Conservation (phyloP, 768 basidiomycete species). For the Leccinellum rugosiceps region DNA sequence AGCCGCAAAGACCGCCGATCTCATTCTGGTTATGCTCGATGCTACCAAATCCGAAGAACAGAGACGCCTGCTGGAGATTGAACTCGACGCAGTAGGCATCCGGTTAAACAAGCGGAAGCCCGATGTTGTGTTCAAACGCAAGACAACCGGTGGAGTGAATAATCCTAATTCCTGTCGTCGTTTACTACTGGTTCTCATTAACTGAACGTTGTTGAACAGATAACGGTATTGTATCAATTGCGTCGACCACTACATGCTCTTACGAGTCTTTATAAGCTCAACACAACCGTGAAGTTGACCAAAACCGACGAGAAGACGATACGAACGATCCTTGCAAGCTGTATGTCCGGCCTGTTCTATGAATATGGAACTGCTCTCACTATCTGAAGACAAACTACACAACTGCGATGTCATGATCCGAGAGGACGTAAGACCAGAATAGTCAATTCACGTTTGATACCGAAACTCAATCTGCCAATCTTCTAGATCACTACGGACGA, state of each 20-base stretch:
- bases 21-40: slow-evolving; percentile 91
- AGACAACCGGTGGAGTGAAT: slow-evolving; percentile 86
- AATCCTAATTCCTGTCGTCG: neutral
- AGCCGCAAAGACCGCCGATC: slow-evolving; percentile 89
- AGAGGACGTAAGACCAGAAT: slow-evolving; percentile 68
- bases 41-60: slow-evolving; percentile 94
- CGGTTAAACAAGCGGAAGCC: slow-evolving; percentile 87
- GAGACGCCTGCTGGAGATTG: slow-evolving; percentile 79
- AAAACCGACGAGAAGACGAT: slow-evolving; percentile 95
- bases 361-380: slow-evolving; percentile 8
- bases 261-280: slow-evolving; percentile 52
- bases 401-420: slow-evolving; percentile 98
- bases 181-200: neutral
- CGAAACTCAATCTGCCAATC: neutral
- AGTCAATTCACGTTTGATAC: slow-evolving; percentile 2
- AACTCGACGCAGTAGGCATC: slow-evolving; percentile 96
- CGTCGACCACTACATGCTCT: neutral
- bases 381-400: slow-evolving; percentile 69
- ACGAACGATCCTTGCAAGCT: slow-evolving; percentile 85
- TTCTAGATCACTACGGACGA: slow-evolving; percentile 88
- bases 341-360: slow-evolving; percentile 39
- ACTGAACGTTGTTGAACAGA: slow-evolving; percentile 39
- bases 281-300: slow-evolving; percentile 89
- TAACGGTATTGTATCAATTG: slow-evolving; percentile 50
- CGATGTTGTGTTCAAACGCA: slow-evolving; percentile 93